Evolutionary conservation across 192 early-diverging fungal species (phyloP), one percentile per base, ranked within the genome.

Genomic region (Podila verticillata): DNA sequence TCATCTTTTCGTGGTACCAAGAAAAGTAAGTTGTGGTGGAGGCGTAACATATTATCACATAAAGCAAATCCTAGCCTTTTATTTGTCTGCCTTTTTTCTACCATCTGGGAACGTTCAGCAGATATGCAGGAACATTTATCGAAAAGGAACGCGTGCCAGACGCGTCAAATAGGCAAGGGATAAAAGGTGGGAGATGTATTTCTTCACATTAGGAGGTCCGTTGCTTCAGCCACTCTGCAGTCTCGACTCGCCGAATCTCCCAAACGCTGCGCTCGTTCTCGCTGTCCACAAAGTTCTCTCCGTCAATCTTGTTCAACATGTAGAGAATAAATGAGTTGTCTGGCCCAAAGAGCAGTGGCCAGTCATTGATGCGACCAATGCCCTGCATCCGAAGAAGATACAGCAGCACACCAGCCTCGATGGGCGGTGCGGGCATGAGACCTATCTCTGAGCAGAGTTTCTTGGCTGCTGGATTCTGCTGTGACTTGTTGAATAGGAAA

Each of bases 331-430:
- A 80, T 20, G 70, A 60, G 22, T 72, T 80, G 7, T 47, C 70
- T 0, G 34, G 5, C 2, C 77, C 77, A 68, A 80, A 80, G 36
- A 80, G 34, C 44, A 72, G 4, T 1, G 77, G 77, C 77, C 77
- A 80, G 2, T 80, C 77, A 10, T 58, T 5, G 1, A 80, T 36
- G 1, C 70, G 58, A 1, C 70, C 77, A 7, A 80, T 48, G 0
- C 54, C 61, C 20, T 80, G 39, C 49, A 80, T 22, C 22, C 77
- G 70, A 32, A 72, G 68, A 1, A 80, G 61, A 34, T 80, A 80
- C 47, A 28, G 57, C 20, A 80, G 26, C 1, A 80, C 36, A 0
- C 77, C 77, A 5, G 56, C 39, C 20, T 80, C 57, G 4, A 72
- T 36, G 1, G 77, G 77, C 24, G 69, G 77, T 3, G 49, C 24